Conservation (phyloP, 768 basidiomycete species). For the Porphyrellus cyaneotinctus region DNA sequence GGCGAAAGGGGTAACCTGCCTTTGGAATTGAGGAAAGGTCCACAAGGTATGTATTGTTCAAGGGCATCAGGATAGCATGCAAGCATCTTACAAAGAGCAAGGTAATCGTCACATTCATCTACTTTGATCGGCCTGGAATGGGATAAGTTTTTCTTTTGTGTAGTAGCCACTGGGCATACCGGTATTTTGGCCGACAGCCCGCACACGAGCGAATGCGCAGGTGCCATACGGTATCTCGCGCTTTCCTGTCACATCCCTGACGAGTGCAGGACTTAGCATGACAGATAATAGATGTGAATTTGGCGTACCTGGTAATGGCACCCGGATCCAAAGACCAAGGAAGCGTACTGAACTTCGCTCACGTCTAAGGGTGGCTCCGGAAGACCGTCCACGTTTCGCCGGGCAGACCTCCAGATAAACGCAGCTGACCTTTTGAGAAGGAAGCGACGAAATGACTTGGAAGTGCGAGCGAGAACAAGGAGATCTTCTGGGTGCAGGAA, state of each 20-base stretch:
- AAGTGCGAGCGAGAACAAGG: slow-evolving; percentile 42
- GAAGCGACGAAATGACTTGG: slow-evolving; percentile 37
- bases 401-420: slow-evolving; percentile 34
- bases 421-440: slow-evolving; percentile 32
- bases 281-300: background rate
- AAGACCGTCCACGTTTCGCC: slow-evolving; percentile 35
- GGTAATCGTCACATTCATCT: slow-evolving; percentile 5
- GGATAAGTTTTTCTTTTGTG: background rate
- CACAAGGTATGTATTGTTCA: slow-evolving; percentile 24
- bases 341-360: slow-evolving; percentile 47
- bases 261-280: background rate
- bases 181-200: slow-evolving; percentile 22
- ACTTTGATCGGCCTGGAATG: slow-evolving; percentile 19
- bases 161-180: slow-evolving; percentile 14
- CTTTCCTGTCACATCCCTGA: slow-evolving; percentile 25
- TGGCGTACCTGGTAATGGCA: slow-evolving; percentile 37
- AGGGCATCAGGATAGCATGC: slow-evolving; percentile 6
- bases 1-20: slow-evolving; percentile 9
- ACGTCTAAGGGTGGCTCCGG: slow-evolving; percentile 46
- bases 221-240: slow-evolving; percentile 30
- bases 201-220: slow-evolving; percentile 32
- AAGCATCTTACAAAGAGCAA: slow-evolving; percentile 8
- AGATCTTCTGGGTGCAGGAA: slow-evolving; percentile 44
- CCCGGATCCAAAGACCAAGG: slow-evolving; percentile 43
- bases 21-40: slow-evolving; percentile 24